phyloP scores from a whole-genome alignment of 2,329 filamentous ascomycete genomes.

The Neopestalotiopsis sp. region DNA sequence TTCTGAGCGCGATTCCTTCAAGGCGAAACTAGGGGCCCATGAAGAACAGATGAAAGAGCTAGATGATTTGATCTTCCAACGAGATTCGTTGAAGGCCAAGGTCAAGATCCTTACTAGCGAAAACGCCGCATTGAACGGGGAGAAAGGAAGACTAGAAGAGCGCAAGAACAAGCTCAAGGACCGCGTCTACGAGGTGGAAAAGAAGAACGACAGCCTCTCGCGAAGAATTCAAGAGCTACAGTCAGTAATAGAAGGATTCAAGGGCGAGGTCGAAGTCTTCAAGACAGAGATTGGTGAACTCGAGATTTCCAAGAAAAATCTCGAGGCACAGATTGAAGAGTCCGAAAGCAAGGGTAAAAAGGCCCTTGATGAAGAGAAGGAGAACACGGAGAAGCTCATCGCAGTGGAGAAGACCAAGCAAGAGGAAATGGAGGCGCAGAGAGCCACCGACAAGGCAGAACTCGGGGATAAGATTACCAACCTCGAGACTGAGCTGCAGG shows the following conservation, averaged over 20 bases:
- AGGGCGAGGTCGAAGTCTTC: conserved; percentile 34
- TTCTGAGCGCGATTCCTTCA: conserved; percentile 32
- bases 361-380: conserved; percentile 21
- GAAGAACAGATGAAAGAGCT: conserved; percentile 25
- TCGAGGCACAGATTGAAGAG: background rate
- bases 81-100: conserved; percentile 29
- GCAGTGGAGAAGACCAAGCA: conserved; percentile 24
- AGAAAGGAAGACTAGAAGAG: conserved; percentile 34
- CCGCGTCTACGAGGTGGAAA: conserved; percentile 31
- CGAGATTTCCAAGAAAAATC: conserved; percentile 23
- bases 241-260: conserved; percentile 34
- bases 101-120: conserved; percentile 21
- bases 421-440: conserved; percentile 21
- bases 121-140: conserved; percentile 22
- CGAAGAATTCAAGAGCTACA: conserved; percentile 1
- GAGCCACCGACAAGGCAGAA: conserved; percentile 28
- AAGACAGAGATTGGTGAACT: conserved; percentile 32
- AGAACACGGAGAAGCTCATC: conserved; percentile 11
- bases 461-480: conserved; percentile 10
- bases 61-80: conserved; percentile 28
- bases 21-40: conserved; percentile 25
- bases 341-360: conserved; percentile 26
- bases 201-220: conserved; percentile 33
- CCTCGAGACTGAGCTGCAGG: conserved; percentile 19
- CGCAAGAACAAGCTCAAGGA: conserved; percentile 34